Evolutionary conservation across 2,329 filamentous ascomycete species (phyloP).

Genomic region (Penicillium hesseltinei): DNA sequence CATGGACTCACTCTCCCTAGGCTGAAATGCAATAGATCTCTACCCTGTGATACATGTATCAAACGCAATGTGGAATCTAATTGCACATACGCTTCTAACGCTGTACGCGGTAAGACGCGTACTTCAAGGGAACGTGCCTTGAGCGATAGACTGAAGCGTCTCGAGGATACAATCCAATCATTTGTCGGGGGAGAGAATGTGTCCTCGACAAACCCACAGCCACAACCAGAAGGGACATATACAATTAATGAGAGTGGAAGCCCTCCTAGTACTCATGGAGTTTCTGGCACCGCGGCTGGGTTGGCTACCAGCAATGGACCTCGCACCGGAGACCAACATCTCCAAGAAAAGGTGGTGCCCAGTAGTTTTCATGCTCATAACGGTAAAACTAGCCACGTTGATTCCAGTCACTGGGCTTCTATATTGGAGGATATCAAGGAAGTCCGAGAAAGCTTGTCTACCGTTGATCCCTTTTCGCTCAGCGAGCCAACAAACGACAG

Average conservation of each 20-base stretch:
- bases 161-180: constrained; percentile 11
- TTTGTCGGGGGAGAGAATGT: background rate
- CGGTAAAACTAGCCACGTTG: constrained; percentile 3
- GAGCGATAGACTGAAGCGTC: constrained; percentile 8
- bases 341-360: background rate
- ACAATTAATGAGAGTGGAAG: background rate
- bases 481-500: background rate
- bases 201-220: background rate
- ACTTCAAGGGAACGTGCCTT: background rate
- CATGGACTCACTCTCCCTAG: background rate
- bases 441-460: constrained; percentile 7
- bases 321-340: background rate
- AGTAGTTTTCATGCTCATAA: background rate
- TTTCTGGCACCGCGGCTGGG: background rate
- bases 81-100: constrained; percentile 7
- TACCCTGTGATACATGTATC: constrained; percentile 9
- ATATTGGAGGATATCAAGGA: constrained; percentile 14
- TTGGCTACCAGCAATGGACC: background rate
- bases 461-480: background rate
- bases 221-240: background rate
- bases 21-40: constrained; percentile 8
- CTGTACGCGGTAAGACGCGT: constrained; percentile 2
- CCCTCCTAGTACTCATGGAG: too few relatives aligned
- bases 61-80: constrained; percentile 1
- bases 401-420: constrained; percentile 14